A percentile compares a stretch with the other conserved stretches of the same genome.
phyloP scores from a whole-genome alignment of 257 asterid genomes.

The Lantana camara region DNA sequence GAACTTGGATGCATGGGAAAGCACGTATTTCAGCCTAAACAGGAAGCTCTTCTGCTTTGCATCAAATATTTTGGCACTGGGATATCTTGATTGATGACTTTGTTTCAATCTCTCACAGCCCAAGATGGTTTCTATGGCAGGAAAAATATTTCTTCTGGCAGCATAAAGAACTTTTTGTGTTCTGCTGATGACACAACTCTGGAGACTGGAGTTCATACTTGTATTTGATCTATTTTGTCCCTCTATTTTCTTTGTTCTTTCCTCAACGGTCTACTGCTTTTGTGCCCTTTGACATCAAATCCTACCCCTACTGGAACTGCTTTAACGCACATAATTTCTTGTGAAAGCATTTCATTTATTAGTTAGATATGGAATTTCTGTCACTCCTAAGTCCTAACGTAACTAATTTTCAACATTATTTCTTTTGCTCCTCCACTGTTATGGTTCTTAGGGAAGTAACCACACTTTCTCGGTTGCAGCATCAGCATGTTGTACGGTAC shows the following conservation, averaged over 20 bases:
- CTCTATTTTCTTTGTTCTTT: conserved; percentile 7
- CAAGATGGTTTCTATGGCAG: neutral
- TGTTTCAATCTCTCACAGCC: neutral
- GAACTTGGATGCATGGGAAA: too few relatives aligned
- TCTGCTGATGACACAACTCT: neutral
- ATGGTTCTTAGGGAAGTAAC: conserved; percentile 81
- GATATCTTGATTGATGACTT: neutral
- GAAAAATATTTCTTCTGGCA: neutral
- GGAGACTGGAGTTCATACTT: neutral
- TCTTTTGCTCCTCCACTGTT: conserved; percentile 27
- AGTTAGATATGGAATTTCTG: neutral
- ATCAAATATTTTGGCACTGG: neutral
- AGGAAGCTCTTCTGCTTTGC: too few relatives aligned
- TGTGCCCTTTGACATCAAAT: too few relatives aligned
- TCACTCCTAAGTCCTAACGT: conserved; percentile 13
- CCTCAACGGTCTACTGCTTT: too few relatives aligned
- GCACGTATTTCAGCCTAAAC: too few relatives aligned
- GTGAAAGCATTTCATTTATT: conserved; percentile 3
- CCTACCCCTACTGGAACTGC: too few relatives aligned
- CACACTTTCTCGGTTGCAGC: conserved; percentile 94
- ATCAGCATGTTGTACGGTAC: conserved; percentile 94
- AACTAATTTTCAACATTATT: conserved; percentile 12
- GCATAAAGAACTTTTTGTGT: neutral
- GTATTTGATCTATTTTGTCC: conserved; percentile 10
- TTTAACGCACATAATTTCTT: neutral